Percentiles rank a stretch among this genome's conserved stretches.
phyloP scores from a whole-genome alignment of 1,284 basidiomycete species.

The Ganoderma sp. region DNA sequence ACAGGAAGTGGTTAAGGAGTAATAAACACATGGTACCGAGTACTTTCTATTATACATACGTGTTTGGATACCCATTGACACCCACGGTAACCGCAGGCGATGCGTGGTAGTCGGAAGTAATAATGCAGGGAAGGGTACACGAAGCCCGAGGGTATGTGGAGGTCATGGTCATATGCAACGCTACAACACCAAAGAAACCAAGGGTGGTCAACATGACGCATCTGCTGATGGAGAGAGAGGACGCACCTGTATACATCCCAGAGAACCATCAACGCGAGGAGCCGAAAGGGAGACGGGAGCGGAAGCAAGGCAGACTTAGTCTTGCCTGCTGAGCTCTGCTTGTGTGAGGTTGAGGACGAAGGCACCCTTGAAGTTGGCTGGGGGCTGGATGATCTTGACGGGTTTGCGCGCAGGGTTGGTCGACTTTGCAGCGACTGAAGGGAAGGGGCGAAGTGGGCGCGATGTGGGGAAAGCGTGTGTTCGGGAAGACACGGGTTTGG shows the following conservation, averaged over 20 bases:
- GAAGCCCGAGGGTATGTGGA: constrained; percentile 29
- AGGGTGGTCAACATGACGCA: constrained; percentile 3
- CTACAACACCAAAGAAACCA: constrained; percentile 16
- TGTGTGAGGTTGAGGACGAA: constrained; percentile 81
- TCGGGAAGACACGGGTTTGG: constrained; percentile 35
- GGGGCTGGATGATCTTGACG: constrained; percentile 77
- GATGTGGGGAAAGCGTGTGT: constrained; percentile 62
- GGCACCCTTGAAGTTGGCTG: constrained; percentile 68
- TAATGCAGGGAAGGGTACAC: constrained; percentile 26
- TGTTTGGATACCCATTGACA: constrained; percentile 20
- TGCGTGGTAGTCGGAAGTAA: constrained; percentile 19
- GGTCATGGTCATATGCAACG: constrained; percentile 13
- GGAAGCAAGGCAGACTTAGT: constrained; percentile 44
- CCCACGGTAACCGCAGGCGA: constrained; percentile 1
- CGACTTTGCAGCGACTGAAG: constrained; percentile 55
- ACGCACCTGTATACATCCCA: constrained; percentile 28
- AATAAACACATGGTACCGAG: constrained; percentile 20
- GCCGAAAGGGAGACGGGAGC: neutral
- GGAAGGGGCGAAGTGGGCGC: constrained; percentile 76
- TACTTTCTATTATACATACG: constrained; percentile 33
- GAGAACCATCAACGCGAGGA: constrained; percentile 16
- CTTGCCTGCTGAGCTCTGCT: constrained; percentile 77
- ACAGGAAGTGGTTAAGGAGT: constrained; percentile 6
- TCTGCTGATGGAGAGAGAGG: neutral
- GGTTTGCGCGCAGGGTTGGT: constrained; percentile 46